A percentile compares a stretch with the other conserved stretches of the same genome.
phyloP scores from a whole-genome alignment of 177 flowering plant species.

The Vitis hybrid region DNA sequence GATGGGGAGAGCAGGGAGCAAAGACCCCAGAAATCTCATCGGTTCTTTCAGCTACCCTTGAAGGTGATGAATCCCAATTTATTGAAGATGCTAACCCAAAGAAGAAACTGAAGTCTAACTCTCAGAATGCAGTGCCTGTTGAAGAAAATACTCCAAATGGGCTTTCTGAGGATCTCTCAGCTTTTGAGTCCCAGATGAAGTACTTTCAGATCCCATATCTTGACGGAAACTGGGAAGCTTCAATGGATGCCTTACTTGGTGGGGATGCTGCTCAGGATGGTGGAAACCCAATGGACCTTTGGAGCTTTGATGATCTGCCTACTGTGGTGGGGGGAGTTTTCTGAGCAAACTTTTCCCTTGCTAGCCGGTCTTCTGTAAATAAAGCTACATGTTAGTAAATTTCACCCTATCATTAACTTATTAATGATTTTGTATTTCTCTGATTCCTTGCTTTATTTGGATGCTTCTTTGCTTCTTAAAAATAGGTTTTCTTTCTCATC shows the following conservation, averaged over 20 bases:
- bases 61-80: conserved; percentile 46
- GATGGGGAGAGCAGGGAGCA: conserved; percentile 71
- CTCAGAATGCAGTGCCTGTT: conserved; percentile 28
- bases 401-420: conserved; percentile 2
- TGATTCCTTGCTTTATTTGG: not conserved
- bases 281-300: conserved; percentile 57
- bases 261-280: conserved; percentile 64
- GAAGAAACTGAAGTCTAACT: conserved; percentile 55
- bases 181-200: conserved; percentile 74
- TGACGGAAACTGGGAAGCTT: conserved; percentile 67
- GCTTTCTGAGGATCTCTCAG: conserved; percentile 68
- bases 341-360: conserved; percentile 31
- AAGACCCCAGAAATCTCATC: conserved; percentile 88
- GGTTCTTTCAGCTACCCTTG: conserved; percentile 44
- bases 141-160: conserved; percentile 35
- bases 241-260: conserved; percentile 54
- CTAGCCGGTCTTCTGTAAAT: conserved; percentile 47
- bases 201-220: conserved; percentile 63
- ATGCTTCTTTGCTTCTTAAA: not conserved
- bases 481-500: not conserved
- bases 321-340: conserved; percentile 43
- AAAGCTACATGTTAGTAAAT: conserved; percentile 55
- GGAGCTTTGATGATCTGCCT: conserved; percentile 84
- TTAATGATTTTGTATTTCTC: conserved; percentile 1
- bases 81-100: conserved; percentile 47